Evolutionary conservation across 768 basidiomycete species (phyloP).

Genomic region (Psilocybe tampanensis): DNA sequence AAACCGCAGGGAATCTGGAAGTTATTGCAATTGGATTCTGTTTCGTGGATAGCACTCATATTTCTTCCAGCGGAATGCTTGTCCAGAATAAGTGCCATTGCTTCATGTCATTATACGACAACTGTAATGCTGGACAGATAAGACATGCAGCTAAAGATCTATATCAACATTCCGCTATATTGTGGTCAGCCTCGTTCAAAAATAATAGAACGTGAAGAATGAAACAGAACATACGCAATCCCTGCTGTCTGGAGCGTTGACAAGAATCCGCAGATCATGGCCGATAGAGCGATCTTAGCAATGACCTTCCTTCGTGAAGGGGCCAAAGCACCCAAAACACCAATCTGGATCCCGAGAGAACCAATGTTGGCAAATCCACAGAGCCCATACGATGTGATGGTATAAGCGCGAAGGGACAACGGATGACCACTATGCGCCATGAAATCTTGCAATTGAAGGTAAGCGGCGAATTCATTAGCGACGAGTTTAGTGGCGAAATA

Average conservation of each 20-base stretch:
- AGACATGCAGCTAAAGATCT: too few species aligned
- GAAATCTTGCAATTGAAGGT: slow-evolving; percentile 61
- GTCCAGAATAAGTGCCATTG: too few species aligned
- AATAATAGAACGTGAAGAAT: too few species aligned
- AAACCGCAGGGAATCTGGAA: too few species aligned
- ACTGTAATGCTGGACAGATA: too few species aligned
- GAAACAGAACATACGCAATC: slow-evolving; percentile 41
- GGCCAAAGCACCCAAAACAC: slow-evolving; percentile 45
- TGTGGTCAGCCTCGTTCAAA: too few species aligned
- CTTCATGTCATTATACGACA: too few species aligned
- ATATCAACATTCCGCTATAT: too few species aligned
- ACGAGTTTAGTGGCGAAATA: slow-evolving; percentile 88
- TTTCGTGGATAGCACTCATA: too few species aligned
- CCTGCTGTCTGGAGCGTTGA: slow-evolving; percentile 31
- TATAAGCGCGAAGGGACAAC: slow-evolving; percentile 73
- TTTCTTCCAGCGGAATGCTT: too few species aligned
- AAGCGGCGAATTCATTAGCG: slow-evolving; percentile 86
- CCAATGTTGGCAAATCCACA: slow-evolving; percentile 91
- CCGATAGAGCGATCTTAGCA: slow-evolving; percentile 42
- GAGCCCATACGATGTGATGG: slow-evolving; percentile 85
- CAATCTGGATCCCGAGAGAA: slow-evolving; percentile 80
- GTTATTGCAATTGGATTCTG: too few species aligned
- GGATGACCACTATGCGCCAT: slow-evolving; percentile 46
- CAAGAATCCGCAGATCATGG: slow-evolving; percentile 37
- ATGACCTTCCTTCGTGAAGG: slow-evolving; percentile 67